phyloP scores from a whole-genome alignment of 345 rosid genomes.

The Lepidium aucheri region DNA sequence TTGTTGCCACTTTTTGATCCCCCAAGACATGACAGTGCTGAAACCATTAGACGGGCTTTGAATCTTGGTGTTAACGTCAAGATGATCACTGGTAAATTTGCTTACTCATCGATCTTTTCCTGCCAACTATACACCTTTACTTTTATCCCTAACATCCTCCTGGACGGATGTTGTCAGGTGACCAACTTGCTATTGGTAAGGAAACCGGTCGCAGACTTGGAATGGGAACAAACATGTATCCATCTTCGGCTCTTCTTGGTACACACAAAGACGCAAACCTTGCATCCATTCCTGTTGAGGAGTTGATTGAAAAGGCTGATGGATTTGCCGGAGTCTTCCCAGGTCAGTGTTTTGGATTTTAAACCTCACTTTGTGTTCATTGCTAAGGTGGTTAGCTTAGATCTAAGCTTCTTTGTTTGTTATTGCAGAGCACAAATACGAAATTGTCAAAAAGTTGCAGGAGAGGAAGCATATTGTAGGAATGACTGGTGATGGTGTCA shows the following conservation, averaged over 20 bases:
- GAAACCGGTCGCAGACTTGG: conserved; percentile 99
- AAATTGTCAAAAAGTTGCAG: conserved; percentile 88
- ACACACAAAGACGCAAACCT: conserved; percentile 68
- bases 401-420: conserved; percentile 5
- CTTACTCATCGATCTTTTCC: not conserved
- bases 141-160: not conserved
- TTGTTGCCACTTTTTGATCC: conserved; percentile 95
- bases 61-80: conserved; percentile 94
- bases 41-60: conserved; percentile 89
- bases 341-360: conserved; percentile 31
- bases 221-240: conserved; percentile 99
- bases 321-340: conserved; percentile 99
- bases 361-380: not conserved
- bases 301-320: conserved; percentile 94
- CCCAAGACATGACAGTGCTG: conserved; percentile 99
- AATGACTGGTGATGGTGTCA: conserved; percentile 99
- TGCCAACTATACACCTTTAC: not conserved
- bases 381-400: not conserved
- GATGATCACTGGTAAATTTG: conserved; percentile 80
- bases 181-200: conserved; percentile 94
- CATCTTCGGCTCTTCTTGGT: conserved; percentile 90
- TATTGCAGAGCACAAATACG: conserved; percentile 80
- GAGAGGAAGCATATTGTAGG: conserved; percentile 96
- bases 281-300: conserved; percentile 81
- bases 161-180: conserved; percentile 41